Percentiles rank a stretch among this genome's conserved stretches.
phyloP scores from a whole-genome alignment of 768 basidiomycete species.

The Podaxis mareebaensis region DNA sequence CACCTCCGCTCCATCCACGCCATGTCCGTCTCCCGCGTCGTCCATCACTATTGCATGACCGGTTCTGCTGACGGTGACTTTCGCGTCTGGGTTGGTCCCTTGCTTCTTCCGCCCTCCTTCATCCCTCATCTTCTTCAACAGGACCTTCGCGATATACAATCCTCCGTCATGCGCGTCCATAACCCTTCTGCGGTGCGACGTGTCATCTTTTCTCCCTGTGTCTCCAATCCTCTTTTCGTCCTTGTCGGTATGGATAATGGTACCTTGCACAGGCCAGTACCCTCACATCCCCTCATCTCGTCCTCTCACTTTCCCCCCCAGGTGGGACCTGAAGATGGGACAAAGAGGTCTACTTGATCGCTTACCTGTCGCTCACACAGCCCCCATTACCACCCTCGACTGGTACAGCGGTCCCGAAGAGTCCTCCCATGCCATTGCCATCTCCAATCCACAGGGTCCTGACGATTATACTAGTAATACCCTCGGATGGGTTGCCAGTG shows the following conservation, averaged over 20 bases:
- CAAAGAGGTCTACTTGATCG: constrained; percentile 73
- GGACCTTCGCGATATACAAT: constrained; percentile 75
- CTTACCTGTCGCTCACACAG: constrained; percentile 71
- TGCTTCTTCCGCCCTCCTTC: neutral
- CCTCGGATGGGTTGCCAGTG: constrained; percentile 77
- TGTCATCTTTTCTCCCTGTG: constrained; percentile 68
- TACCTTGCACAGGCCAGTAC: constrained; percentile 60
- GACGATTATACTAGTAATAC: constrained; percentile 33
- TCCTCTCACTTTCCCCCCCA: constrained; percentile 22
- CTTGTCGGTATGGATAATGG: constrained; percentile 71
- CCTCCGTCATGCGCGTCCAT: constrained; percentile 69
- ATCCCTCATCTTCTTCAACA: constrained; percentile 25
- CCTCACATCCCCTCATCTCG: neutral
- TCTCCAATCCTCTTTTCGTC: constrained; percentile 66
- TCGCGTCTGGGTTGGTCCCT: constrained; percentile 68
- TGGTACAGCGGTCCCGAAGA: constrained; percentile 49
- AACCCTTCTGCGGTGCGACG: constrained; percentile 71
- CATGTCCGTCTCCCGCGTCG: constrained; percentile 64
- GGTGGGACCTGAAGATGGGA: constrained; percentile 82
- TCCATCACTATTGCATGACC: constrained; percentile 73
- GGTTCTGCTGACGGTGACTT: constrained; percentile 81
- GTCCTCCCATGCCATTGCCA: constrained; percentile 16
- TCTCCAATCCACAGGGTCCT: constrained; percentile 15
- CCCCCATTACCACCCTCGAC: constrained; percentile 71
- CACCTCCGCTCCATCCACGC: constrained; percentile 74